Evolutionary conservation across 768 basidiomycete genomes (phyloP).

Genomic region (Krasilnikovozyma curviuscula): DNA sequence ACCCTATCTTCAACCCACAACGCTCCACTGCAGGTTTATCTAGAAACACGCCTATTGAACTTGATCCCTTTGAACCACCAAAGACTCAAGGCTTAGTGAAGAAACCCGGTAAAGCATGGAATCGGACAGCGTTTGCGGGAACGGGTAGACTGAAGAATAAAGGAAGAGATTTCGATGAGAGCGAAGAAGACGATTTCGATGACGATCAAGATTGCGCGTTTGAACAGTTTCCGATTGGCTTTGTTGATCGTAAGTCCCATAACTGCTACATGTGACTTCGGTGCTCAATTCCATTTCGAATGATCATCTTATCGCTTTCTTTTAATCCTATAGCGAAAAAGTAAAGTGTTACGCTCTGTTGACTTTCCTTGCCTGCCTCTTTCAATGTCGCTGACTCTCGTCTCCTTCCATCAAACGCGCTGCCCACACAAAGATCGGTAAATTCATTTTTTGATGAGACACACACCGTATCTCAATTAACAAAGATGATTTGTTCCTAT

Average conservation of each 20-base stretch:
- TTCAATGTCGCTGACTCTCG: neutral
- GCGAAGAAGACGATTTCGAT: slow-evolving; percentile 23
- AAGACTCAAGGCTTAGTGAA: slow-evolving; percentile 31
- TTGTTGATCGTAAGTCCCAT: slow-evolving; percentile 39
- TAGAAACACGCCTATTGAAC: slow-evolving; percentile 5
- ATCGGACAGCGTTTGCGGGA: slow-evolving; percentile 70
- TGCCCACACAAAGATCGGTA: neutral
- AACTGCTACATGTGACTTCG: neutral
- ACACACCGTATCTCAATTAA: neutral
- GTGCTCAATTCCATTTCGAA: neutral
- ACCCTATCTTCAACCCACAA: slow-evolving; percentile 5
- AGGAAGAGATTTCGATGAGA: slow-evolving; percentile 27
- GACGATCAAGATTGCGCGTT: slow-evolving; percentile 48
- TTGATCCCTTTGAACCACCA: slow-evolving; percentile 1
- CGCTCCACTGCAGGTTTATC: neutral
- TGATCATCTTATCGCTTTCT: neutral
- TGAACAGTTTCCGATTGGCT: slow-evolving; percentile 69
- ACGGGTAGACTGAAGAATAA: slow-evolving; percentile 37
- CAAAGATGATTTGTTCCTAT: slow-evolving; percentile 11
- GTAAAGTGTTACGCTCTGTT: neutral
- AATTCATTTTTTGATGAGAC: neutral
- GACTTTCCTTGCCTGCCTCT: neutral
- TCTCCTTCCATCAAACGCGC: neutral
- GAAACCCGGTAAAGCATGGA: slow-evolving; percentile 61
- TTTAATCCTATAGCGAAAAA: neutral